phyloP scores from a whole-genome alignment of 352 stramenopile genomes.

The Phytophthora podocarpi region DNA sequence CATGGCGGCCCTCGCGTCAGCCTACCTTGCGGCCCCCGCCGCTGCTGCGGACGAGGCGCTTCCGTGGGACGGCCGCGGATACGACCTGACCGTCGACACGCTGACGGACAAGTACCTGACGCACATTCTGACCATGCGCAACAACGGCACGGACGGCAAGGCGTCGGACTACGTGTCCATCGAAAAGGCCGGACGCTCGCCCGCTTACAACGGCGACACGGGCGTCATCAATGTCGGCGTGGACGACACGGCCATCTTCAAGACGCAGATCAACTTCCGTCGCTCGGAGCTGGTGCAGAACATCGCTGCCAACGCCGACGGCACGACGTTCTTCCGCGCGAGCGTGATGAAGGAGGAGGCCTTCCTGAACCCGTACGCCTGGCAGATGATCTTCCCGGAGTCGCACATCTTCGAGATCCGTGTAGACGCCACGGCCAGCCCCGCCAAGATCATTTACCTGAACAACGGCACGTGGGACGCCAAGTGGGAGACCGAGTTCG shows the following conservation, averaged over 20 bases:
- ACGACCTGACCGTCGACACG: conserved; percentile 57
- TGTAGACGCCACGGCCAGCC: not conserved
- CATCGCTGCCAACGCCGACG: not conserved
- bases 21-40: conserved; percentile 3
- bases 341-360: conserved; percentile 13
- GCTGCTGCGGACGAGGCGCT: conserved; percentile 16
- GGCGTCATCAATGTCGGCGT: conserved; percentile 50
- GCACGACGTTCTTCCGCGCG: conserved; percentile 11
- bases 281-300: conserved; percentile 14
- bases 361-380: conserved; percentile 5
- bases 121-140: conserved; percentile 63
- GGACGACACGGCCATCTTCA: conserved; percentile 14
- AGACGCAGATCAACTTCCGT: conserved; percentile 8
- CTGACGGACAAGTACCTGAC: conserved; percentile 63
- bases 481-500: conserved; percentile 15
- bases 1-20: not conserved
- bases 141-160: conserved; percentile 31
- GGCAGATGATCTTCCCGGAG: conserved; percentile 14
- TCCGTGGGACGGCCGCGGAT: conserved; percentile 61
- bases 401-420: conserved; percentile 13
- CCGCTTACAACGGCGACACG: conserved; percentile 65
- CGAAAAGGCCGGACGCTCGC: conserved; percentile 44
- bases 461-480: conserved; percentile 17
- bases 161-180: conserved; percentile 54
- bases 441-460: conserved; percentile 10